Conservation (phyloP, 2,329 filamentous ascomycete genomes). For the Fusarium concolor region DNA sequence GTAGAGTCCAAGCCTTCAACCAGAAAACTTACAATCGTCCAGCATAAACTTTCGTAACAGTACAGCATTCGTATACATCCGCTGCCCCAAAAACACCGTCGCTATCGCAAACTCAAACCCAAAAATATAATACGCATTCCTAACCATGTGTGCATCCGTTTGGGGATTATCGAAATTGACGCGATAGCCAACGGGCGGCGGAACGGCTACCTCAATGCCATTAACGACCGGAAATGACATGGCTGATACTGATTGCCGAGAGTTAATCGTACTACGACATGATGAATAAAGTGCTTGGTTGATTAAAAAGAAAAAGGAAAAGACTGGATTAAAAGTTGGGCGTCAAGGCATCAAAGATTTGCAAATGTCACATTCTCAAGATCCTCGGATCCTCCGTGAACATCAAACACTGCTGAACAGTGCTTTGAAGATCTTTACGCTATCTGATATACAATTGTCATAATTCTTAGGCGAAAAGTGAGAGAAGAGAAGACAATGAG, state of each 20-base stretch:
- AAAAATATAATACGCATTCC: slow-evolving; percentile 19
- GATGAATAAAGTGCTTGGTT: not conserved
- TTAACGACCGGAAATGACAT: slow-evolving; percentile 19
- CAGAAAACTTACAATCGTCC: slow-evolving; percentile 6
- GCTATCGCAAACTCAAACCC: slow-evolving; percentile 15
- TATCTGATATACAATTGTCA: no score
- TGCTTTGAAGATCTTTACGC: not conserved
- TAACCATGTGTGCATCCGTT: slow-evolving; percentile 11
- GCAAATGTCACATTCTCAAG: not conserved
- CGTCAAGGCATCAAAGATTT: not conserved
- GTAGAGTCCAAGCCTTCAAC: fast-evolving
- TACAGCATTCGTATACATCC: slow-evolving; percentile 22
- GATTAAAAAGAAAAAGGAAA: not conserved
- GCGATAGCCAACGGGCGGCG: not conserved
- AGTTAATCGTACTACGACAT: not conserved
- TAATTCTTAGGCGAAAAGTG: not conserved
- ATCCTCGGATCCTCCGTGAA: not conserved
- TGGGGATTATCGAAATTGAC: slow-evolving; percentile 1
- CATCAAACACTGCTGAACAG: not conserved
- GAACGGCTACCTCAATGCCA: slow-evolving; percentile 13
- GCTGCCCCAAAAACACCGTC: slow-evolving; percentile 9
- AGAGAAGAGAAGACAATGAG: not conserved
- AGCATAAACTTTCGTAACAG: slow-evolving; percentile 7
- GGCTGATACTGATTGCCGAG: not conserved
- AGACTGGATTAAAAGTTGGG: not conserved